phyloP scores from a whole-genome alignment of 352 stramenopile genomes.

The Phytopythium boreale region DNA sequence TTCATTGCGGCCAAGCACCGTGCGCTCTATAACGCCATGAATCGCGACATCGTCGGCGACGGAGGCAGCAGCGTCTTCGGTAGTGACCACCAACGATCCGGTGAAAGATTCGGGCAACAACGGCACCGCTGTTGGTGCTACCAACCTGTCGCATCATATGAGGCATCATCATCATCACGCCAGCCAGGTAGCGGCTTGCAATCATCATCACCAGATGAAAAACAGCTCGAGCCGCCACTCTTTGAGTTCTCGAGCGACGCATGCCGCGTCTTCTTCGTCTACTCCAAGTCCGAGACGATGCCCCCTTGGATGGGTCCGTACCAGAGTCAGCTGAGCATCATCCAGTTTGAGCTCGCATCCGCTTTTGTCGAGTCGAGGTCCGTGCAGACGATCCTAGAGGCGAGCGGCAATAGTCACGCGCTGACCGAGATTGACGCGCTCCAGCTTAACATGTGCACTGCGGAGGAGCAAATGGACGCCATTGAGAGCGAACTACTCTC shows the following conservation, averaged over 20 bases:
- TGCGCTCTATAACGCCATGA: conserved; percentile 41
- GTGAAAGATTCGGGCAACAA: not conserved
- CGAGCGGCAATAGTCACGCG: conserved; percentile 23
- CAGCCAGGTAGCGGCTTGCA: not conserved
- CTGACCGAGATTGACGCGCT: conserved; percentile 52
- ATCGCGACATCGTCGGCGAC: conserved; percentile 30
- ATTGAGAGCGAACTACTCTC: conserved; percentile 65
- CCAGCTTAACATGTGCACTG: conserved; percentile 39
- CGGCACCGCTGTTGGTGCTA: conserved; percentile 42
- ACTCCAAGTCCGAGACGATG: conserved; percentile 22
- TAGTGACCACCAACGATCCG: not conserved
- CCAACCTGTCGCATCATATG: not conserved
- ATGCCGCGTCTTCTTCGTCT: conserved; percentile 49
- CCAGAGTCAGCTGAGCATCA: conserved; percentile 35
- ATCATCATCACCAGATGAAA: not conserved
- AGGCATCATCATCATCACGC: not conserved
- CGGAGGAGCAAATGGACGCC: conserved; percentile 47
- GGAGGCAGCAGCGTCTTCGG: not conserved
- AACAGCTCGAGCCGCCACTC: not conserved
- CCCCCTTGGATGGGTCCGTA: conserved; percentile 40
- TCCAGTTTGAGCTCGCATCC: conserved; percentile 39
- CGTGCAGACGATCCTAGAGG: conserved; percentile 31
- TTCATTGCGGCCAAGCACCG: conserved; percentile 47
- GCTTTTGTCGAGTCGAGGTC: conserved; percentile 29
- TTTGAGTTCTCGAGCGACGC: conserved; percentile 44